These are phyloP conservation scores for Apophysomyces ossiformis DNA, from an alignment of 371 early-diverging fungal genomes.

Conservation along the genomic window DNA sequence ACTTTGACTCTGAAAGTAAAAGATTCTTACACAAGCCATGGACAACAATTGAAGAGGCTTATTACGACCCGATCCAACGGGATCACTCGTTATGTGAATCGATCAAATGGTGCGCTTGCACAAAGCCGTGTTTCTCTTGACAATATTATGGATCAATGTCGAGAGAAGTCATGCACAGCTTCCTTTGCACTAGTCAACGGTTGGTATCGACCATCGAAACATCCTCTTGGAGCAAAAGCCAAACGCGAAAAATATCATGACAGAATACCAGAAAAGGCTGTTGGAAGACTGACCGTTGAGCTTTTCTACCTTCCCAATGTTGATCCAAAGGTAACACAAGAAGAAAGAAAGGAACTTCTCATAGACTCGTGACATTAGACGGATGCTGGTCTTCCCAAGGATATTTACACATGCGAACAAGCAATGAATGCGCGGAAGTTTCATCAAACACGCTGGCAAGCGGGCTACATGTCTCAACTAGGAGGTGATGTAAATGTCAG, in stretches of 20 bases:
- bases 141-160: constrained; percentile 24
- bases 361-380: neutral
- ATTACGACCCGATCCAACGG: constrained; percentile 11
- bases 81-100: constrained; percentile 25
- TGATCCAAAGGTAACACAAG: constrained; percentile 17
- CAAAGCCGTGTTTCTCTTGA: constrained; percentile 39
- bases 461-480: constrained; percentile 41
- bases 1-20: constrained; percentile 22
- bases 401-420: constrained; percentile 35
- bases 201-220: constrained; percentile 38
- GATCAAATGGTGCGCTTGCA: constrained; percentile 32
- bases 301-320: constrained; percentile 27
- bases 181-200: constrained; percentile 45
- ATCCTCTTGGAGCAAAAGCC: constrained; percentile 9
- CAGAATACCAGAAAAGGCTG: constrained; percentile 36
- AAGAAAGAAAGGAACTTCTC: neutral
- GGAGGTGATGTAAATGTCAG: constrained; percentile 38
- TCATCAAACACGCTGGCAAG: constrained; percentile 38
- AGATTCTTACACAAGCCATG: neutral
- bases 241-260: constrained; percentile 12
- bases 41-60: neutral
- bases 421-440: constrained; percentile 37
- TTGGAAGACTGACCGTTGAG: constrained; percentile 40
- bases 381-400: constrained; percentile 15
- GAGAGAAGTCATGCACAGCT: constrained; percentile 28